These are phyloP conservation scores for Fusarium avenaceum DNA, from an alignment of 2,329 filamentous ascomycete genomes.

Conservation along the genomic window DNA sequence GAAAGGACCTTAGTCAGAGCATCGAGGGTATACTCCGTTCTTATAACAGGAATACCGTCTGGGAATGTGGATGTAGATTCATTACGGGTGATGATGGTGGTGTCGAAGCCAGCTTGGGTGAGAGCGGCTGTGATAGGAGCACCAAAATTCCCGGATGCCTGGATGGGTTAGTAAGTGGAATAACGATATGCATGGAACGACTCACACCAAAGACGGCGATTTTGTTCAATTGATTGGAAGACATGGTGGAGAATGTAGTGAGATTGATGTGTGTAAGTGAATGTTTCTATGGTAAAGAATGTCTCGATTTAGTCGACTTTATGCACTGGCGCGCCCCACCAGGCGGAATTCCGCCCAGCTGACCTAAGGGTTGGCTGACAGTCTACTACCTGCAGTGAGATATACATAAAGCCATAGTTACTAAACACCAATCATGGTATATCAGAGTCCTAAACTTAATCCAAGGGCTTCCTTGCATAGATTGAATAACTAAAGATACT, in stretches of 20 bases:
- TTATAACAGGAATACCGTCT: neutral
- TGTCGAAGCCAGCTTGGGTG: conserved; percentile 15
- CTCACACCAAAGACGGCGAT: conserved; percentile 36
- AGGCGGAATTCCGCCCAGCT: conserved; percentile 34
- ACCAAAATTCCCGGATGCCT: conserved; percentile 42
- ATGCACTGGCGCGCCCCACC: conserved; percentile 13
- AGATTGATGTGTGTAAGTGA: conserved; percentile 16
- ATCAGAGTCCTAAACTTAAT: neutral
- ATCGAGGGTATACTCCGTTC: conserved; percentile 10
- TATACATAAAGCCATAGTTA: neutral
- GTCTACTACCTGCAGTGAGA: neutral
- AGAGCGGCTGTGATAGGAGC: conserved; percentile 37
- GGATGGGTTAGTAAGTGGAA: neutral
- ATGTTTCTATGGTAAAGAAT: neutral
- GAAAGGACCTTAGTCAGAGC: conserved; percentile 5
- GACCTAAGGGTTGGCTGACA: neutral
- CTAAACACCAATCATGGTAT: accelerated
- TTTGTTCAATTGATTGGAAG: conserved; percentile 4
- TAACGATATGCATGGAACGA: accelerated
- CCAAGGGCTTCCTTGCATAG: conserved; percentile 15
- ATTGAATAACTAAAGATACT: conserved; percentile 18
- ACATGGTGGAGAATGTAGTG: conserved; percentile 19
- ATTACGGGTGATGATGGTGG: conserved; percentile 33
- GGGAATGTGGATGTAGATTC: conserved; percentile 37
- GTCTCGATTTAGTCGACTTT: conserved; percentile 20